phyloP scores from a whole-genome alignment of 768 basidiomycete species.

The Lentinula lateritia region DNA sequence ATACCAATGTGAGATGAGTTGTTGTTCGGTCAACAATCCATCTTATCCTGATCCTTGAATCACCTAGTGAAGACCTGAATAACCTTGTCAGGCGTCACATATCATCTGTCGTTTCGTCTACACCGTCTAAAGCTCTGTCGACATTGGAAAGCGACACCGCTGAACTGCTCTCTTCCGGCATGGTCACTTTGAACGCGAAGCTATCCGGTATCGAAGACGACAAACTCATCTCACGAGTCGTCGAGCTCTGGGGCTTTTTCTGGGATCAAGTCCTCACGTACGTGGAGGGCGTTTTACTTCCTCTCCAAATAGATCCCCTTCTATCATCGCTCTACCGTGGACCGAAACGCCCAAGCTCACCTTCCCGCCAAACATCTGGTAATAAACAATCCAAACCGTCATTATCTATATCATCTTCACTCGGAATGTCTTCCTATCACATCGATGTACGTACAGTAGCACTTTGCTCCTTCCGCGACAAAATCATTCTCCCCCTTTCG shows the following conservation, averaged over 20 bases:
- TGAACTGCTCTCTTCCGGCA: conserved; percentile 81
- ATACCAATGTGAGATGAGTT: conserved; percentile 64
- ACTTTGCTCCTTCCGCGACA: conserved; percentile 74
- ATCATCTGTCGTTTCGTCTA: conserved; percentile 61
- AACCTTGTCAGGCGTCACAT: conserved; percentile 76
- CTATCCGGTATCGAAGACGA: conserved; percentile 73
- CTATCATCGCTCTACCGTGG: conserved; percentile 65
- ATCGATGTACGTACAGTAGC: conserved; percentile 84
- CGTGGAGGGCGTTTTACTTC: conserved; percentile 77
- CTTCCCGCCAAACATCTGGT: conserved; percentile 45
- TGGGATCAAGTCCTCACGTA: conserved; percentile 88
- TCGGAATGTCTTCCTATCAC: conserved; percentile 34
- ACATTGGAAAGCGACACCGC: conserved; percentile 74
- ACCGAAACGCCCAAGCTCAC: conserved; percentile 48
- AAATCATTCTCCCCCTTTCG: conserved; percentile 64
- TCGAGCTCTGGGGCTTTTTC: conserved; percentile 91
- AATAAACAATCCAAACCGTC: conserved; percentile 32
- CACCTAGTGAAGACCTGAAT: conserved; percentile 79
- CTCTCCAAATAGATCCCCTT: conserved; percentile 55
- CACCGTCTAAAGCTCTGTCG: conserved; percentile 68
- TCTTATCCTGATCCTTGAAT: conserved; percentile 7
- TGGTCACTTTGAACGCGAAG: conserved; percentile 89
- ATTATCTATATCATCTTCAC: conserved; percentile 24
- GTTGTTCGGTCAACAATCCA: not conserved
- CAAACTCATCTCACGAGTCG: conserved; percentile 67